Conservation (phyloP, 108 stramenopile species). For the Aureococcus anophagefferens region DNA sequence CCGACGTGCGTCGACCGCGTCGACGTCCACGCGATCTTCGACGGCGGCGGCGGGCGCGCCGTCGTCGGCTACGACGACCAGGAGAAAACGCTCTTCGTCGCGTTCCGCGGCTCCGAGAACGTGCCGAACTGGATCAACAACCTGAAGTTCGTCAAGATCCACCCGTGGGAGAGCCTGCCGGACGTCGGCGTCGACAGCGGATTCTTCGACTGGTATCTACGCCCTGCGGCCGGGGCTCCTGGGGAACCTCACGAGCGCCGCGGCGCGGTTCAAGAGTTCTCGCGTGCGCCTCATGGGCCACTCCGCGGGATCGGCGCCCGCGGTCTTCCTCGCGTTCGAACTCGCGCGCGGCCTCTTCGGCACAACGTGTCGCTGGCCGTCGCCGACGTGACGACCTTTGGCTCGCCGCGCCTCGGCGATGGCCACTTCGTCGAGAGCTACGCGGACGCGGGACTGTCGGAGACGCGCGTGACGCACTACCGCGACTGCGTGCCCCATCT, state of each 20-base stretch:
- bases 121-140: background rate
- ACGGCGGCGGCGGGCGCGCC: too few species aligned
- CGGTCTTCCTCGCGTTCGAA: background rate
- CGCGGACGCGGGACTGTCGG: background rate
- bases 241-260: background rate
- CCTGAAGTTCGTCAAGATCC: background rate
- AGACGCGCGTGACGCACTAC: constrained; percentile 3
- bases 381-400: too few species aligned
- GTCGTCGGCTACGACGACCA: too few species aligned
- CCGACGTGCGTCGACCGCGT: too few species aligned
- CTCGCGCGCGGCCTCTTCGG: background rate
- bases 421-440: background rate
- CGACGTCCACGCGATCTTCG: too few species aligned
- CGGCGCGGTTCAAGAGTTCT: too few species aligned
- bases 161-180: background rate
- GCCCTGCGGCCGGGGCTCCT: background rate
- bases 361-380: too few species aligned
- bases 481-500: constrained; percentile 7
- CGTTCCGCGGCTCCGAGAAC: background rate
- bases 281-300: background rate
- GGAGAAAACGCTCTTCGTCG: too few species aligned
- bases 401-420: too few species aligned
- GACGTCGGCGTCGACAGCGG: background rate
- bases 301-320: background rate
- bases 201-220: background rate